A percentile compares a stretch with the other conserved stretches of the same genome.
phyloP scores from a whole-genome alignment of 108 stramenopile genomes.

The Nannochloropsis gaditana region DNA sequence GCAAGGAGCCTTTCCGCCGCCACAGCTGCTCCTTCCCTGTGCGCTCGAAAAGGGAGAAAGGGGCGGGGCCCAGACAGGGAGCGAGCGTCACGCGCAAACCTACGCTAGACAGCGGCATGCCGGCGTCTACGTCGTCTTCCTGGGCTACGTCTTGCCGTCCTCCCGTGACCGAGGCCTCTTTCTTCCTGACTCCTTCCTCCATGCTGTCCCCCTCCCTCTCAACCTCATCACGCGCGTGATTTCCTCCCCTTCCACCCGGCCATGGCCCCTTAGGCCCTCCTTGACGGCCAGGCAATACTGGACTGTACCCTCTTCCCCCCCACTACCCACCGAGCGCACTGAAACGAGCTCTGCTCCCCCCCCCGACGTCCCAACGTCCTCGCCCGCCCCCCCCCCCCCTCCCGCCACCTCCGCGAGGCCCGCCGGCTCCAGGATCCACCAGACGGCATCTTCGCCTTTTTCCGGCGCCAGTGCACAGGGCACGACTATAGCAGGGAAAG shows the following conservation, averaged over 20 bases:
- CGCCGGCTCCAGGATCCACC: neutral
- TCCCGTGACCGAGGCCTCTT: too few relatives aligned
- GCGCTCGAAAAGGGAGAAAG: slow-evolving; percentile 10
- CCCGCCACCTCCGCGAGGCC: neutral
- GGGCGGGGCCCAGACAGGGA: neutral
- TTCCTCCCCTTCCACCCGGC: too few relatives aligned
- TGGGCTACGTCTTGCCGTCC: too few relatives aligned
- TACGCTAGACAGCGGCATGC: neutral
- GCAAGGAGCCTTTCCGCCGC: neutral
- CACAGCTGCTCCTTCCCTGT: neutral
- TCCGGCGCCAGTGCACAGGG: neutral
- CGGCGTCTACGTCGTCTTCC: too few relatives aligned
- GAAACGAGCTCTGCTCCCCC: neutral
- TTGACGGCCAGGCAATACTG: too few relatives aligned
- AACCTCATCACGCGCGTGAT: too few relatives aligned
- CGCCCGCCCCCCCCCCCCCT: neutral
- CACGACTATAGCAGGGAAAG: neutral
- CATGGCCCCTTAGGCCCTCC: too few relatives aligned
- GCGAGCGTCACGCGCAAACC: neutral
- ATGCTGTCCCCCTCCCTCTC: too few relatives aligned
- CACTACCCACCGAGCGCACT: neutral
- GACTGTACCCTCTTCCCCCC: neutral
- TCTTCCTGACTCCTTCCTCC: too few relatives aligned
- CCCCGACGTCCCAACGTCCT: neutral
- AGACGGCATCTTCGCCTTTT: neutral